Conservation (phyloP, 2,329 filamentous ascomycete species). For the Paradendryphiella salina region DNA sequence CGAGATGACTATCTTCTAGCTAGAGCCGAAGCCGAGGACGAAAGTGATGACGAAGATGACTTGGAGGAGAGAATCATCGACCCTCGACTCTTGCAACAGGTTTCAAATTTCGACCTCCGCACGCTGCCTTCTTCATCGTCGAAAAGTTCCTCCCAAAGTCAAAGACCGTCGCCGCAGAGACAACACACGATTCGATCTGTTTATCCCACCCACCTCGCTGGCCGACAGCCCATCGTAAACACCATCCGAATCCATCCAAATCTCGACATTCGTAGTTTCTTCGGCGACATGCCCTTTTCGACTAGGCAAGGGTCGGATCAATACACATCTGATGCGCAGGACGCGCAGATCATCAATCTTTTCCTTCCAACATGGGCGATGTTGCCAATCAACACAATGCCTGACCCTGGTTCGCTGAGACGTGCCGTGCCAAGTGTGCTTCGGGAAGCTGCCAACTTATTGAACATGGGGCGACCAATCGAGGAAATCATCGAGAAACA, state of each 20-base stretch:
- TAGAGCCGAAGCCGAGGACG: conserved; percentile 17
- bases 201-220: conserved; percentile 24
- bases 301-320: conserved; percentile 16
- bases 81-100: conserved; percentile 16
- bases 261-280: conserved; percentile 22
- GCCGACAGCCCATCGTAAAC: conserved; percentile 27
- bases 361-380: conserved; percentile 33
- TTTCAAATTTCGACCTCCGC: conserved; percentile 1
- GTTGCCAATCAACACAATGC: conserved; percentile 27
- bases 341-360: conserved; percentile 19
- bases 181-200: conserved; percentile 14
- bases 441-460: conserved; percentile 18
- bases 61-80: conserved; percentile 15
- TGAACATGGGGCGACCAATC: conserved; percentile 14
- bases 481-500: conserved; percentile 24
- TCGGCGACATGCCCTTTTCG: conserved; percentile 25
- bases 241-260: conserved; percentile 30
- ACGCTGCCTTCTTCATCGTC: conserved; percentile 10
- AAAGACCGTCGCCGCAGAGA: conserved; percentile 9
- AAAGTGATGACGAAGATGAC: conserved; percentile 10
- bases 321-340: conserved; percentile 15
- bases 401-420: conserved; percentile 25
- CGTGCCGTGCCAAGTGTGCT: conserved; percentile 16
- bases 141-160: conserved; percentile 12
- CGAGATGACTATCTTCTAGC: conserved; percentile 27